Base-by-base conservation (phyloP, 495 filamentous ascomycete genomes). In the Hyaloscypha variabilis region DNA sequence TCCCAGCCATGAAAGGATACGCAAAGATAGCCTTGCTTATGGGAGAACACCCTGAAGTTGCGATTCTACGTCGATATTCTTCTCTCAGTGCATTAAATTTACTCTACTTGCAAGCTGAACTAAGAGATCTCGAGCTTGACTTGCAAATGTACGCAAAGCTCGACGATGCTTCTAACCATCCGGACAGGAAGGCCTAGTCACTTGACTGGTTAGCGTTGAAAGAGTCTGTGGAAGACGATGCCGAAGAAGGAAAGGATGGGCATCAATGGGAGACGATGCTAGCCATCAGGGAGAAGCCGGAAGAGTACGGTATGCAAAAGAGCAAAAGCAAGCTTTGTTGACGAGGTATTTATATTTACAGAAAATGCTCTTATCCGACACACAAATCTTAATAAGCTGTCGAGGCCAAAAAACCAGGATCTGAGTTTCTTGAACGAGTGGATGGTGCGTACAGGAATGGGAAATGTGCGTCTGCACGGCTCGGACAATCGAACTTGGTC, bases 21-120 rank as follows among this genome's bases (percentile, higher is more conserved):
- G 63, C 57, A 34, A 42, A 64, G 14, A n/a, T 69, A 14, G 67
- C 39, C 10, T 25, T 29, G 5, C 17, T 69, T 39, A 69, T 69
- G 67, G 67, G 67, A 6, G 31, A 63, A 26, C 19, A 67, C 30
- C 68, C 68, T 19, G 67, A 58, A n/a, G 56, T 60, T 30, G 68
- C 72, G 1, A 74, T 72, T 0, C 72, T 75, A 39, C 67, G 70
- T 0, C 60, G 61, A 4, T 74, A 74, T 50, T 54, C 60, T 11
- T 67, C 66, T 10, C 66, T 77, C 6, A 70, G 70, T 26, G 70
- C 70, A 5, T 66, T 66, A 31, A 73, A 70, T 64, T 58, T 77
- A 6, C 64, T 77, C 2, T 75, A 75, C 46, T 36, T 67, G n/a
- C 74, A 77, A 60, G 69, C 70, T 8, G 73, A 77, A 54, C 49